Percentiles rank a stretch among this genome's conserved stretches.
Evolutionary conservation across 257 asterid species (phyloP).

Genomic region (Jaltomata sinuosa): DNA sequence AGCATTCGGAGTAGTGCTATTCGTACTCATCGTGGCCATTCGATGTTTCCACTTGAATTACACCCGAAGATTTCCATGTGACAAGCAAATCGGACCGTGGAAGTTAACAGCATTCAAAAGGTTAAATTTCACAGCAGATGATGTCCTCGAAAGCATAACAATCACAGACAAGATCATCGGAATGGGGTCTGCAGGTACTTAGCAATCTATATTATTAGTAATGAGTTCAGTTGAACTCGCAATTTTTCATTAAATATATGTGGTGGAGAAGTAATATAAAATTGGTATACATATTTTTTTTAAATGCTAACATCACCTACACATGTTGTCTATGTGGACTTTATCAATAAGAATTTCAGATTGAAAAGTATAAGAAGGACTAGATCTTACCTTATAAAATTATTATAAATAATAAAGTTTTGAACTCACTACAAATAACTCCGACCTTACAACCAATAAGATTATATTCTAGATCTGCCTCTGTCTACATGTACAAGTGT

Average conservation of each 20-base stretch:
- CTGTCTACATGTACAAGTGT: background rate
- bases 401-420: background rate
- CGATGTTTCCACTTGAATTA: conserved; percentile 47
- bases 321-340: background rate
- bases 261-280: background rate
- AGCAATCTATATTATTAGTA: background rate
- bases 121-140: conserved; percentile 66
- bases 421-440: background rate
- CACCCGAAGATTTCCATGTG: conserved; percentile 24
- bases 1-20: conserved; percentile 57
- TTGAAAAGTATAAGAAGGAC: background rate
- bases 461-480: background rate
- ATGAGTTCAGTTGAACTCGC: background rate
- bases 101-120: conserved; percentile 79
- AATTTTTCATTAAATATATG: background rate
- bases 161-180: conserved; percentile 57
- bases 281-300: background rate
- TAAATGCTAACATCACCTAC: background rate
- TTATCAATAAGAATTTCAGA: background rate
- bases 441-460: background rate
- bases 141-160: conserved; percentile 52
- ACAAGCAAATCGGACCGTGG: conserved; percentile 60
- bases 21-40: conserved; percentile 41
- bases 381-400: background rate
- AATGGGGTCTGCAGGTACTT: conserved; percentile 66